Conservation (phyloP, 2,329 filamentous ascomycete species). For the Ceratocystis cubensis region DNA sequence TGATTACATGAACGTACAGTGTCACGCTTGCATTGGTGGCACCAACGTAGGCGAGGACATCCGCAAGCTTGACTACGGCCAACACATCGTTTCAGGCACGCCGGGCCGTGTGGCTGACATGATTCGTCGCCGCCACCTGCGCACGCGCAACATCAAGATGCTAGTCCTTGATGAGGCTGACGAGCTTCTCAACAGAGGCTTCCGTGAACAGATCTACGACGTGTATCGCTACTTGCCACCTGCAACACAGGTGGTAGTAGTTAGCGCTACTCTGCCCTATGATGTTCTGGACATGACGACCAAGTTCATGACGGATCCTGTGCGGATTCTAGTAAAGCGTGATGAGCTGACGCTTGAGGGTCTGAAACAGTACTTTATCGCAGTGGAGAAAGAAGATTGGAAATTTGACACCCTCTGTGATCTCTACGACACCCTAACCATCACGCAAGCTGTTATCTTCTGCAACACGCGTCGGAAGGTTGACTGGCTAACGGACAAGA, state of each 20-base stretch:
- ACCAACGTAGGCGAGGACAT: slow-evolving; percentile 98
- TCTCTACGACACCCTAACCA: slow-evolving; percentile 95
- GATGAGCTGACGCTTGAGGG: slow-evolving; percentile 96
- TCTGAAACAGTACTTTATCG: slow-evolving; percentile 98
- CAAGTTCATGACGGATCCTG: slow-evolving; percentile 98
- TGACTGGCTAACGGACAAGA: slow-evolving; percentile 98
- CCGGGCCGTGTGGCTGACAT: slow-evolving; percentile 76
- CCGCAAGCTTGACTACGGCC: slow-evolving; percentile 90
- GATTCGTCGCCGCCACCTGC: slow-evolving; percentile 45
- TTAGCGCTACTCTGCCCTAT: slow-evolving; percentile 91
- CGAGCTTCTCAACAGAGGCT: slow-evolving; percentile 73
- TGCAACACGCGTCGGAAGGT: slow-evolving; percentile 99
- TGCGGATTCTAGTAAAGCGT: slow-evolving; percentile 94
- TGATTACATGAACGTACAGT: slow-evolving; percentile 99
- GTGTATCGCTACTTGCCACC: slow-evolving; percentile 95
- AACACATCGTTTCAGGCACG: slow-evolving; percentile 94
- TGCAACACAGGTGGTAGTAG: slow-evolving; percentile 94
- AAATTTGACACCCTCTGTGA: slow-evolving; percentile 98
- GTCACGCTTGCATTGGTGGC: slow-evolving; percentile 94
- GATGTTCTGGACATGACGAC: slow-evolving; percentile 98
- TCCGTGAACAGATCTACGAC: slow-evolving; percentile 97
- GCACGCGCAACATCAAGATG: slow-evolving; percentile 53
- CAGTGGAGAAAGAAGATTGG: slow-evolving; percentile 98
- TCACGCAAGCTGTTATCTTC: slow-evolving; percentile 98
- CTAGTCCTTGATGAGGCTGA: slow-evolving; percentile 50